Evolutionary conservation across 495 filamentous ascomycete species (phyloP).

Genomic region (Saxophila tyrrhenica): DNA sequence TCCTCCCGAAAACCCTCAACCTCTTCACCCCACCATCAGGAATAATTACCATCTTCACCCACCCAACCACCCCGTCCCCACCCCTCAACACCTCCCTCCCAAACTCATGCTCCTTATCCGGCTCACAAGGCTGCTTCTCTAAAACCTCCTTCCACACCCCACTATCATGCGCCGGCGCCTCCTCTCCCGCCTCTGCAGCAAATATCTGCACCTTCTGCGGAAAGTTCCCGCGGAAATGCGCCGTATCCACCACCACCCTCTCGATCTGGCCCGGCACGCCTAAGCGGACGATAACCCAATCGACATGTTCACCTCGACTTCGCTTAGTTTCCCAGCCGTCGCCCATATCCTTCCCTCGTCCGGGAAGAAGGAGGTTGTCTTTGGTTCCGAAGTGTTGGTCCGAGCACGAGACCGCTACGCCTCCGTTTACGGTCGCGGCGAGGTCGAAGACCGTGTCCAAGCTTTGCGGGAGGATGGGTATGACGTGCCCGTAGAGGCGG

Average conservation of each 20-base stretch:
- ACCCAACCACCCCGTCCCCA: slow-evolving; percentile 45
- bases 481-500: slow-evolving; percentile 65
- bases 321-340: slow-evolving; percentile 92
- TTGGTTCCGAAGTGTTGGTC: slow-evolving; percentile 81
- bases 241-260: slow-evolving; percentile 72
- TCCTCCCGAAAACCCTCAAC: slow-evolving; percentile 58
- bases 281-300: slow-evolving; percentile 75
- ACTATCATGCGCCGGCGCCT: slow-evolving; percentile 44
- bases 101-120: slow-evolving; percentile 76
- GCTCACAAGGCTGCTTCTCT: slow-evolving; percentile 52
- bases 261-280: slow-evolving; percentile 60
- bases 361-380: slow-evolving; percentile 74
- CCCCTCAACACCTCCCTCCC: slow-evolving; percentile 30
- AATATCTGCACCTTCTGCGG: slow-evolving; percentile 66
- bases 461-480: slow-evolving; percentile 57
- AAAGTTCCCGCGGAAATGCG: slow-evolving; percentile 84
- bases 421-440: slow-evolving; percentile 71
- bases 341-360: slow-evolving; percentile 81
- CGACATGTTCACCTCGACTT: slow-evolving; percentile 63
- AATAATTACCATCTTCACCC: slow-evolving; percentile 81
- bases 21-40: slow-evolving; percentile 89
- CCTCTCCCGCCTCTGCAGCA: slow-evolving; percentile 44
- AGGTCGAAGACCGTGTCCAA: slow-evolving; percentile 61
- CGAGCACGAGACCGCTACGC: slow-evolving; percentile 60
- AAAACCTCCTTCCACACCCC: slow-evolving; percentile 58